Base-by-base conservation (phyloP, 768 basidiomycete species). In the Cubamyces sp. region DNA sequence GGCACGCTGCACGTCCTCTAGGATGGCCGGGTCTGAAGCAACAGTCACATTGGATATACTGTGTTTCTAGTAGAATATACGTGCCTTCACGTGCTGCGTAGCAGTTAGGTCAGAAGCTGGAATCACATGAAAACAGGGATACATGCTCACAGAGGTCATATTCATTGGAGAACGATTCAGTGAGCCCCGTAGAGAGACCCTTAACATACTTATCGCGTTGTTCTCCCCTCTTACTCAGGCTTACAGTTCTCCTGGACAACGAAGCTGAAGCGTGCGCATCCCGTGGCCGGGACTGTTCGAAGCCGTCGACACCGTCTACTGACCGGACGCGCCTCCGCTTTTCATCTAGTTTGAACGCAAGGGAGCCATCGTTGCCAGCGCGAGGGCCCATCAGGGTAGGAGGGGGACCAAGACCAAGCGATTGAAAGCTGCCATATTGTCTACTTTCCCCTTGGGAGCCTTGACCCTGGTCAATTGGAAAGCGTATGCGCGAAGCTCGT, bases 1-100 rank as follows among this genome's bases (percentile, higher is more conserved):
- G 5, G 89, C 91, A 55, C 85, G 84, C 66, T 92, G 88, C 6
- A 93, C 89, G 64, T 92, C 91, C 71, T 88, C 90, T 55, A 92
- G 72, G 64, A 93, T 87, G 66, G 81, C 81, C n/a, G 91, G 88
- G 76, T 93, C 91, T 93, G 69, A 25, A 25, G 15, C 0, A n/a
- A 40, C 7, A 16, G 49, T 39, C 30, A 46, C 14, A 40, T 37
- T 40, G 30, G 7, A 23, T 11, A n/a, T 15, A 39, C 21, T 3
- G 7, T 7, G 2, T 9, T 23, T 9, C 1, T 9, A 34, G n/a
- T 8, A n/a, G 37, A 18, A n/a, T 12, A 6, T 21, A 75, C 79
- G 77, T 81, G 81, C 90, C 90, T 84, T 92, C 90, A 48, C 88
- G 88, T 54, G 90, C 90, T 91, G 64, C 18, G 46, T 70, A 26